phyloP scores from a whole-genome alignment of 1,139 yeast species.

The Lodderomyces beijingensis region DNA sequence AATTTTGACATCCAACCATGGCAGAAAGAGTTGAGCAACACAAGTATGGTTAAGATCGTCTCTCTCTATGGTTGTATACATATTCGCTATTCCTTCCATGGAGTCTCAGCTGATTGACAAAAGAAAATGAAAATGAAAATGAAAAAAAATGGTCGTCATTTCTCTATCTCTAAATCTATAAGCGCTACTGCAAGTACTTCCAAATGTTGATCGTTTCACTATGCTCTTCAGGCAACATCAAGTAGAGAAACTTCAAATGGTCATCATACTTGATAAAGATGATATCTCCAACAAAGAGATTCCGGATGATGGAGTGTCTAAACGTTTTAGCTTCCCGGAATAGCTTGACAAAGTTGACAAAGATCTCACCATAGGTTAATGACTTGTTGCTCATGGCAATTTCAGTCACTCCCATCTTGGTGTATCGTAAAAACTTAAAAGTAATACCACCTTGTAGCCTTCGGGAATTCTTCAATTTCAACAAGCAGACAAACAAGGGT shows the following conservation, averaged over 20 bases:
- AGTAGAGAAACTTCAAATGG: conserved; percentile 32
- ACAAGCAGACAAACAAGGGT: conserved; percentile 77
- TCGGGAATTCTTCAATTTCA: conserved; percentile 75
- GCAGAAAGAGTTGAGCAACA: too few relatives aligned
- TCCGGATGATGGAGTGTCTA: conserved; percentile 21
- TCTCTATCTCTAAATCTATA: too few relatives aligned
- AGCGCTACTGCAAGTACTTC: conserved; percentile 17
- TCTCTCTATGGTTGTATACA: too few relatives aligned
- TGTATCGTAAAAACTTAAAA: conserved; percentile 26
- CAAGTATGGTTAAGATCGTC: too few relatives aligned
- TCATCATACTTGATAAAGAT: conserved; percentile 28
- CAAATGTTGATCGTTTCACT: conserved; percentile 30
- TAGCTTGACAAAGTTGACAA: conserved; percentile 29
- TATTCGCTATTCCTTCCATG: too few relatives aligned
- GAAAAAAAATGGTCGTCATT: too few relatives aligned
- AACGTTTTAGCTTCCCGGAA: conserved; percentile 31
- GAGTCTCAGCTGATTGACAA: too few relatives aligned
- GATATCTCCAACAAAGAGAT: conserved; percentile 30
- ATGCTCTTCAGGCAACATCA: conserved; percentile 40
- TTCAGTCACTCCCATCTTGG: conserved; percentile 19
- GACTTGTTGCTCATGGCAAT: conserved; percentile 35
- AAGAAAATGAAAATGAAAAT: too few relatives aligned
- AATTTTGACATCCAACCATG: too few relatives aligned
- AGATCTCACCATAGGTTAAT: conserved; percentile 35
- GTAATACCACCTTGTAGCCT: conserved; percentile 88